phyloP scores from a whole-genome alignment of 352 stramenopile genomes.

The Globisporangium polare region DNA sequence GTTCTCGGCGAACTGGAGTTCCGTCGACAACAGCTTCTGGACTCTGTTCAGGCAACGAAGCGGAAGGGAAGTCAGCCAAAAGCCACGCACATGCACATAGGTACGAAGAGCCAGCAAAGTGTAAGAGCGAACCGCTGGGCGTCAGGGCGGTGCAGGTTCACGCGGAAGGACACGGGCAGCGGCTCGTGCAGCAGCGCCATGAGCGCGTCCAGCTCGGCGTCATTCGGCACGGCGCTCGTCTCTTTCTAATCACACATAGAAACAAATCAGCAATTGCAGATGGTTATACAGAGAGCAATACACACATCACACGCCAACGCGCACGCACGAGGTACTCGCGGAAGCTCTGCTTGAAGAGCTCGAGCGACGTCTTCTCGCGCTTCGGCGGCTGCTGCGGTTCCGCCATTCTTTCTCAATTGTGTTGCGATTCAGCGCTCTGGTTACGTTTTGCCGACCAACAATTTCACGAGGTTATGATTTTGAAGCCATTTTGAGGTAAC shows the following conservation, averaged over 20 bases:
- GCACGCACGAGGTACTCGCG: conserved; percentile 62
- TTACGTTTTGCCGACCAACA: background rate
- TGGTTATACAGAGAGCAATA: background rate
- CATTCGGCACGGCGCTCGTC: conserved; percentile 48
- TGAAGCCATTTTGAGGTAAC: background rate
- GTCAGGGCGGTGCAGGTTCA: conserved; percentile 72
- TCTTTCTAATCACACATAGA: conserved; percentile 30
- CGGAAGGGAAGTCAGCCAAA: background rate
- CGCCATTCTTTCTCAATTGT: conserved; percentile 1
- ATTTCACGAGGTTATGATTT: background rate
- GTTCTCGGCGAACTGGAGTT: conserved; percentile 54
- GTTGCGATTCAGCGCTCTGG: background rate
- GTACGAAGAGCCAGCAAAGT: background rate
- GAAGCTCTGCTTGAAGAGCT: conserved; percentile 83
- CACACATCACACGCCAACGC: conserved; percentile 2
- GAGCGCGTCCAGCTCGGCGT: conserved; percentile 52
- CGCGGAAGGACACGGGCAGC: conserved; percentile 75
- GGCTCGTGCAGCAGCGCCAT: conserved; percentile 74
- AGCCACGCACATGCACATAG: background rate
- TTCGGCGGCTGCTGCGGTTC: conserved; percentile 10
- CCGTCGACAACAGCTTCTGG: conserved; percentile 40
- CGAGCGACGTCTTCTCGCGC: conserved; percentile 49
- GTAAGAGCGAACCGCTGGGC: conserved; percentile 27
- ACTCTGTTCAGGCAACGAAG: conserved; percentile 26
- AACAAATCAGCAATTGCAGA: background rate